Evolutionary conservation across 2,329 filamentous ascomycete genomes (phyloP).

Genomic region (Alternaria incomplexa): DNA sequence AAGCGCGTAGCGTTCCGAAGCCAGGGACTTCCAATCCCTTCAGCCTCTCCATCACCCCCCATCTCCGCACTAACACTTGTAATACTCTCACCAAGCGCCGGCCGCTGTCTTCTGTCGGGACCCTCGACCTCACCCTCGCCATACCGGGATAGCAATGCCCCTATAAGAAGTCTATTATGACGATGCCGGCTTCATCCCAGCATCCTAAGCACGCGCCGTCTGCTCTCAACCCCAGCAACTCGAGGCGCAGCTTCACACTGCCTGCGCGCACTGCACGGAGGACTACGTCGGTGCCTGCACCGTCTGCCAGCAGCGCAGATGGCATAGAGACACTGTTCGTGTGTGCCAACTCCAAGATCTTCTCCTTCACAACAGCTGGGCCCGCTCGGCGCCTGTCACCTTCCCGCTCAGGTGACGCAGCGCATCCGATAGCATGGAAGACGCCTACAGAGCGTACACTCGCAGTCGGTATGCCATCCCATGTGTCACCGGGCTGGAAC

Average conservation of each 20-base stretch:
- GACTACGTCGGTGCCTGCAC: slow-evolving; percentile 34
- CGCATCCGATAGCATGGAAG: slow-evolving; percentile 70
- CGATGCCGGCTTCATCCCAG: slow-evolving; percentile 35
- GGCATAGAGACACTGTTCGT: slow-evolving; percentile 74
- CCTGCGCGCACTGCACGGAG: slow-evolving; percentile 49
- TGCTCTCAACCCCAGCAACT: slow-evolving; percentile 20
- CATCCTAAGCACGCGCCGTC: slow-evolving; percentile 35
- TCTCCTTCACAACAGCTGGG: slow-evolving; percentile 62
- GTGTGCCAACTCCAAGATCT: slow-evolving; percentile 74
- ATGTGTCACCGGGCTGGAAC: not conserved
- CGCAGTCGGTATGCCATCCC: slow-evolving; percentile 67
- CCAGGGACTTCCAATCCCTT: slow-evolving; percentile 12
- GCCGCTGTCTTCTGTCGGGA: slow-evolving; percentile 1
- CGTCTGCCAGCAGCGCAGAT: slow-evolving; percentile 48
- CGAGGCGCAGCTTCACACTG: slow-evolving; percentile 57
- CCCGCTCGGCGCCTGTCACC: slow-evolving; percentile 45
- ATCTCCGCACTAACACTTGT: not conserved
- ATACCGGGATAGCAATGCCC: slow-evolving; percentile 26
- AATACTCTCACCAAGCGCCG: slow-evolving; percentile 3
- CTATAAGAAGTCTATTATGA: slow-evolving; percentile 39
- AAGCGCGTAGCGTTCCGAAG: slow-evolving; percentile 14
- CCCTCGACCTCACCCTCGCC: not conserved
- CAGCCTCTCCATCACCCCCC: slow-evolving; percentile 9
- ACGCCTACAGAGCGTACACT: slow-evolving; percentile 81
- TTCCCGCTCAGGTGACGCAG: slow-evolving; percentile 49